Base-by-base conservation (phyloP, 2,329 filamentous ascomycete genomes). In the Epichloe gansuensis region DNA sequence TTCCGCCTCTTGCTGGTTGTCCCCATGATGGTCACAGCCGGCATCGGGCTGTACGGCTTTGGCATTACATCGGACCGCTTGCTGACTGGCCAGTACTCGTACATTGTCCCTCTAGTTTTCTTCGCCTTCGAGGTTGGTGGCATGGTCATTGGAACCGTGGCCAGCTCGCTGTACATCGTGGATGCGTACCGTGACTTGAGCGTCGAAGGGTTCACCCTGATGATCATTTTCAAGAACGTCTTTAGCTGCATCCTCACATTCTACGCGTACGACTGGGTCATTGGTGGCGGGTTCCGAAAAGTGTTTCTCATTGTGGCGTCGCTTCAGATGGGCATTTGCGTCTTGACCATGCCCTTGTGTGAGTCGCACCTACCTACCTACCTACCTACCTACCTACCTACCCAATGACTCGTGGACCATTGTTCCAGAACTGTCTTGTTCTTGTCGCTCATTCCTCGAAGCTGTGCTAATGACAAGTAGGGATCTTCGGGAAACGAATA, bases 151-250 rank as follows among this genome's bases (percentile, higher is more conserved):
- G 90, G 90, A 1, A 88, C 90, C 2, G 89, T 95, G 2, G 84
- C 87, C 2, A 86, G 82, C 55, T 87, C 87, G 1, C 71, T 95
- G 25, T 97, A 97, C 63, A 85, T 96, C 62, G 87, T 95, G 7
- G 91, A 96, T 69, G 90, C 90, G 0, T 91, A 96, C 68, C 84
- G 89, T 7, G 84, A 91, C 55, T 80, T 95, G 52, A 81, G 87
- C 1, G 80, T 95, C 47, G 90, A 96, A 68, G 87, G 83, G 6
- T 95, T 95, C 65, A 95, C 89, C 0, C 87, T 88, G 68, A 79
- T 93, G 65, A 78, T 95, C 57, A 83, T 95, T 51, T 95, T 96
- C 75, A 96, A 96, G 70, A 95, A 96, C 68, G 78, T 96, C 56
- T 95, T 96, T 71, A 87, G 84, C 56, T 96, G 94, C 61, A 80